Evolutionary conservation across 768 basidiomycete genomes (phyloP).

Genomic region (Neoboletus magnificus): DNA sequence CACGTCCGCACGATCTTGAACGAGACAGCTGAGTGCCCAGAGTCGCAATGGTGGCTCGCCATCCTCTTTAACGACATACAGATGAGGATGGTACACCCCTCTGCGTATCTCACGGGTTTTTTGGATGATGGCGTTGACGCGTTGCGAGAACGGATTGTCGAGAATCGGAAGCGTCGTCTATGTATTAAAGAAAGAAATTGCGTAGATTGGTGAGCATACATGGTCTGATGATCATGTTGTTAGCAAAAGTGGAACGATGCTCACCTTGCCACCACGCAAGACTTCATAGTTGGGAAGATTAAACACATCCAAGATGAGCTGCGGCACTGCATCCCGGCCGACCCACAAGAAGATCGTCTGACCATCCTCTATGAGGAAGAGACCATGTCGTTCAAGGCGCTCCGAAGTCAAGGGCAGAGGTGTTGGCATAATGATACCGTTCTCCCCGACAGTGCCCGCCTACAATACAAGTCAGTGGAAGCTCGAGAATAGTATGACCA

Average conservation of each 20-base stretch:
- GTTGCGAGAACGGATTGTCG: conserved; percentile 94
- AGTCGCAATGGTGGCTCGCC: conserved; percentile 91
- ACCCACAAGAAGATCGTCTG: conserved; percentile 99
- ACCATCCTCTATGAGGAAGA: conserved; percentile 96
- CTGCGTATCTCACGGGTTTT: conserved; percentile 94
- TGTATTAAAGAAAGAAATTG: not conserved
- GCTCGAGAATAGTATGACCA: not conserved
- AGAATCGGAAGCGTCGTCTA: conserved; percentile 86
- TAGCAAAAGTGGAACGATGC: not conserved
- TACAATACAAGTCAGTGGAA: conserved; percentile 31
- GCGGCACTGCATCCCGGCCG: conserved; percentile 97
- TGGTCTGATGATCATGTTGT: not conserved
- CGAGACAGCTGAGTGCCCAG: conserved; percentile 92
- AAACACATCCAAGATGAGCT: conserved; percentile 92
- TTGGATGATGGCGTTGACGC: conserved; percentile 89
- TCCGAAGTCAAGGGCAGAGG: conserved; percentile 92
- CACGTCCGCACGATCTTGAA: conserved; percentile 94
- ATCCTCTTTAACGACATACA: conserved; percentile 97
- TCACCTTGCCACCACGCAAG: conserved; percentile 89
- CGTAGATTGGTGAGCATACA: not conserved
- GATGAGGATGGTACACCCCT: conserved; percentile 88
- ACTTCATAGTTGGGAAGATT: conserved; percentile 84
- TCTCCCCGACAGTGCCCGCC: conserved; percentile 89
- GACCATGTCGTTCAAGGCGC: conserved; percentile 88
- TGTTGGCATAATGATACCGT: conserved; percentile 84